Percentiles rank a stretch among this genome's conserved stretches.
These are phyloP conservation scores for Fusarium marasasianum DNA, from an alignment of 2,329 filamentous ascomycete genomes.

Conservation along the genomic window DNA sequence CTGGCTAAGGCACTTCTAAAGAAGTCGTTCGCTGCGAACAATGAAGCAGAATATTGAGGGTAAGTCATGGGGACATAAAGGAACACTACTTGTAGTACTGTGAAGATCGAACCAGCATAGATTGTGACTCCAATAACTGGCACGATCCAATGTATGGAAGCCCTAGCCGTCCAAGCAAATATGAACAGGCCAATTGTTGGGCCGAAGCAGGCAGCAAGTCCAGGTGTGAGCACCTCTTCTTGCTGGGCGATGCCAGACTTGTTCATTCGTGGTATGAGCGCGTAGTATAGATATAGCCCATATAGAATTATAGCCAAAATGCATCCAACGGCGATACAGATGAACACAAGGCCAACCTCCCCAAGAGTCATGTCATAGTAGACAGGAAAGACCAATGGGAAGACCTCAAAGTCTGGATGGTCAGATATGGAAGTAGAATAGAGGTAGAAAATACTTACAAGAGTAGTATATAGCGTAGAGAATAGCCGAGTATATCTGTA, in stretches of 20 bases:
- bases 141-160: conserved; percentile 61
- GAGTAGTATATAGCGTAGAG: conserved; percentile 70
- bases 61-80: background rate
- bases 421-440: background rate
- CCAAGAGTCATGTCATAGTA: conserved; percentile 68
- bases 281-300: conserved; percentile 59
- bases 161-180: conserved; percentile 64
- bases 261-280: conserved; percentile 51
- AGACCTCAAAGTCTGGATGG: conserved; percentile 64
- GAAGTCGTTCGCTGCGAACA: background rate
- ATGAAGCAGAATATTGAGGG: background rate
- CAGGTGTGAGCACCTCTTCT: conserved; percentile 63
- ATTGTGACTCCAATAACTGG: conserved; percentile 65
- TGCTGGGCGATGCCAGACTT: conserved; percentile 51
- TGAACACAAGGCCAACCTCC: conserved; percentile 67
- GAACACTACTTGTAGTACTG: background rate
- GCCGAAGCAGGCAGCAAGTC: conserved; percentile 61
- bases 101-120: conserved; percentile 50
- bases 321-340: conserved; percentile 67
- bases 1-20: background rate
- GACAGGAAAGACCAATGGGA: conserved; percentile 68
- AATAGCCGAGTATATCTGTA: conserved; percentile 69
- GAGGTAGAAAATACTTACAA: conserved; percentile 45
- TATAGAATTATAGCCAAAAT: conserved; percentile 46
- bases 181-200: conserved; percentile 67